Evolutionary conservation across 805 yeast species (phyloP).

Genomic region (Pichia nanzhaoensis): DNA sequence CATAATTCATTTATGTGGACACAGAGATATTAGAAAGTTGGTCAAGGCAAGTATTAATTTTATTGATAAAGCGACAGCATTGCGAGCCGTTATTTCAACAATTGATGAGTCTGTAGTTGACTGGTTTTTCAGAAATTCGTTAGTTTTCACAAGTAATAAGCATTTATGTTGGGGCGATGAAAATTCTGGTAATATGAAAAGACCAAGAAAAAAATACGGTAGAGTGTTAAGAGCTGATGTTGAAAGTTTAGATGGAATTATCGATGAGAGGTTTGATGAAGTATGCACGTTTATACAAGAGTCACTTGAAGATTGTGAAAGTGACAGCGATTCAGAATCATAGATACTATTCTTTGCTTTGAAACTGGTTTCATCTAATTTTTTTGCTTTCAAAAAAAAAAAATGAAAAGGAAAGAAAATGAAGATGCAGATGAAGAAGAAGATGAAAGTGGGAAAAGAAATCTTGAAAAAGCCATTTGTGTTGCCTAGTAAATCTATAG

Average conservation of each 20-base stretch:
- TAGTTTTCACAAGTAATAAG: constrained; percentile 66
- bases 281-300: constrained; percentile 79
- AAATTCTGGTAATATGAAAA: constrained; percentile 35
- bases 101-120: constrained; percentile 86
- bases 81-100: constrained; percentile 75
- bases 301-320: constrained; percentile 62
- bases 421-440: no score
- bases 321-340: constrained; percentile 27
- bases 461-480: no score
- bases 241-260: constrained; percentile 69
- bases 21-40: constrained; percentile 56
- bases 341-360: not conserved
- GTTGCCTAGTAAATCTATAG: no score
- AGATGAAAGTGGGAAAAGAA: no score
- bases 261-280: constrained; percentile 79
- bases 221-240: constrained; percentile 69
- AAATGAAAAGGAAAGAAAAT: no score
- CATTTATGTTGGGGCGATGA: constrained; percentile 74
- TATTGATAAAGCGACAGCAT: constrained; percentile 55
- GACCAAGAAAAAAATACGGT: constrained; percentile 88
- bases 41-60: constrained; percentile 68
- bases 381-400: not conserved
- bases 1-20: constrained; percentile 80
- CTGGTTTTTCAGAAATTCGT: constrained; percentile 84
- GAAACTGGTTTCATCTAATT: not conserved